Conservation (phyloP, 2,329 filamentous ascomycete genomes). For the Talaromyces sp. region DNA sequence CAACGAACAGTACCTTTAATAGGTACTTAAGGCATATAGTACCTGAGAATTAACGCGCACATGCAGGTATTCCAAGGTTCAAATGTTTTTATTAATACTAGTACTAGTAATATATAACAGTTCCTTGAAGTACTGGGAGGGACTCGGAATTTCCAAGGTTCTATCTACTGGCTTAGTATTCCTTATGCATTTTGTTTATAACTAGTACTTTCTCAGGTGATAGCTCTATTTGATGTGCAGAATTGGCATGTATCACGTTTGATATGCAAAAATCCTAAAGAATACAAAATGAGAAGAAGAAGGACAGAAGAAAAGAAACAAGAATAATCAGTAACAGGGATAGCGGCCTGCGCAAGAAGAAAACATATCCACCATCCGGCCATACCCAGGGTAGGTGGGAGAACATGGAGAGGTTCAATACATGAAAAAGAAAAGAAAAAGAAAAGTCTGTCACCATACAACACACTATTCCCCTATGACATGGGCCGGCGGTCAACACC, state of each 20-base stretch:
- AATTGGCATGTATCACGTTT: background rate
- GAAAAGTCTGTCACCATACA: too few relatives aligned
- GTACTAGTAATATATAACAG: too few relatives aligned
- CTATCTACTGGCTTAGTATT: background rate
- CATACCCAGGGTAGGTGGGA: slow-evolving; percentile 2
- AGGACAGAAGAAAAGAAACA: background rate
- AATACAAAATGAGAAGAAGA: background rate
- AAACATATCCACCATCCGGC: slow-evolving; percentile 1
- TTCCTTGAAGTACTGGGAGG: too few relatives aligned
- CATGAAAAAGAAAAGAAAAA: too few relatives aligned
- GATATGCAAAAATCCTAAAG: background rate
- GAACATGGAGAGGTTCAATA: background rate
- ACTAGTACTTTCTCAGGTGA: background rate
- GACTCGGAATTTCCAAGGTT: too few relatives aligned
- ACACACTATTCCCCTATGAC: too few relatives aligned
- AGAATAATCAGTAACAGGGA: background rate
- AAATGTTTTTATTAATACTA: too few relatives aligned
- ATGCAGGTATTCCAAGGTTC: too few relatives aligned
- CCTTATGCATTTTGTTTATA: background rate
- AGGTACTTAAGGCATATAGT: too few relatives aligned
- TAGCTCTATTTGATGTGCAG: background rate
- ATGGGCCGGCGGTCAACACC: background rate
- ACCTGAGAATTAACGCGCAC: too few relatives aligned
- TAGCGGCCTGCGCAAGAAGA: background rate
- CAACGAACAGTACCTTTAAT: too few relatives aligned